A percentile compares a stretch with the other conserved stretches of the same genome.
Evolutionary conservation across 1,284 basidiomycete species (phyloP).

Genomic region (Tylopilus orsonianus): DNA sequence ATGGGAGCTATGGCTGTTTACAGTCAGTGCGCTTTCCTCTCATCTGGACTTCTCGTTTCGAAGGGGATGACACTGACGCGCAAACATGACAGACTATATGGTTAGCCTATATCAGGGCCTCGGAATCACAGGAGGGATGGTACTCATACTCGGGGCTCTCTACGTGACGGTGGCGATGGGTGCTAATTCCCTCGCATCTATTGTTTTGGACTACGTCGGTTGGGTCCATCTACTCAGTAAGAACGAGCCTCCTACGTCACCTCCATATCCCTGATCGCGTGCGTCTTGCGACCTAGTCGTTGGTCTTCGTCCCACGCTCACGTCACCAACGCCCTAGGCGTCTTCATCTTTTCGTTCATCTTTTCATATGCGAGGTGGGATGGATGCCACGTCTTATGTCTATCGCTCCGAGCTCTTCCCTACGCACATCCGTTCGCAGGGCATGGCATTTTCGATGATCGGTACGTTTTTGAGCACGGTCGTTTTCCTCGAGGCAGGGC

Average conservation of each 20-base stretch:
- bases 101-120: constrained; percentile 2
- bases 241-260: neutral
- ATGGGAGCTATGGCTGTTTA: constrained; percentile 20
- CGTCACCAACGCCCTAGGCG: neutral
- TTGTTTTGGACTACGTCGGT: constrained; percentile 4
- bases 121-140: neutral
- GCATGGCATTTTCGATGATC: constrained; percentile 24
- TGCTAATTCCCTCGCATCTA: constrained; percentile 2
- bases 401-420: constrained; percentile 22
- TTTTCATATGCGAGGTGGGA: constrained; percentile 7
- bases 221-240: constrained; percentile 3
- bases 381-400: constrained; percentile 9
- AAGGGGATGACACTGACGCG: neutral
- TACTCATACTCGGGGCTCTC: neutral
- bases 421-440: constrained; percentile 16
- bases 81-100: neutral
- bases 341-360: constrained; percentile 1
- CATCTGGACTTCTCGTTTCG: no score
- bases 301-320: neutral
- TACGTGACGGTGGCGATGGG: neutral
- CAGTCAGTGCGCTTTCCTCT: constrained; percentile 9
- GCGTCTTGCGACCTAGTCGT: neutral
- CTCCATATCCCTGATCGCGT: neutral
- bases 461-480: constrained; percentile 17
- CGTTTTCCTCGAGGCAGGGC: constrained; percentile 17